Percentiles rank a stretch among this genome's conserved stretches.
phyloP scores from a whole-genome alignment of 2,329 filamentous ascomycete genomes.

The Xylaria sp. region DNA sequence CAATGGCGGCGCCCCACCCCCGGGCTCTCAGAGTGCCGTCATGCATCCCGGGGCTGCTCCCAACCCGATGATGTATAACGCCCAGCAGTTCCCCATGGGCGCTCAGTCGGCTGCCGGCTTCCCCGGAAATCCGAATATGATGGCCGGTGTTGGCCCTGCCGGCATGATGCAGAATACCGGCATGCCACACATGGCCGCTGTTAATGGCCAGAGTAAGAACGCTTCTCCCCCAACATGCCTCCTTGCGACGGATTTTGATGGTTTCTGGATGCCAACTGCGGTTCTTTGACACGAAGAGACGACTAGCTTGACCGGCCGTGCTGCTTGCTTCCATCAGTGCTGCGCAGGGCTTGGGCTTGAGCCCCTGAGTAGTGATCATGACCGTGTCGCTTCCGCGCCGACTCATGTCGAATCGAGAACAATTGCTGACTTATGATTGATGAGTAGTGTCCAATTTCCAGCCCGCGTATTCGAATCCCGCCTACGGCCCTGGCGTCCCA shows the following conservation, averaged over 20 bases:
- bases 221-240: constrained; percentile 24
- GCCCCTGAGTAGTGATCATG: constrained; percentile 5
- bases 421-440: constrained; percentile 30
- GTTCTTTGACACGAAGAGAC: constrained; percentile 12
- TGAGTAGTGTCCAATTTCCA: constrained; percentile 50
- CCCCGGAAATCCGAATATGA: constrained; percentile 50
- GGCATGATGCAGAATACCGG: constrained; percentile 60
- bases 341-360: not conserved
- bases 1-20: constrained; percentile 42
- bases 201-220: constrained; percentile 56
- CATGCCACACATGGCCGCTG: constrained; percentile 52
- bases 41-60: constrained; percentile 40
- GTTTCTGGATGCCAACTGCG: constrained; percentile 13
- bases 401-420: constrained; percentile 11
- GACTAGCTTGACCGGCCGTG: constrained; percentile 1
- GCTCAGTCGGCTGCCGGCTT: constrained; percentile 42
- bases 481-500: constrained; percentile 51
- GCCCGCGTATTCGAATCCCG: constrained; percentile 51
- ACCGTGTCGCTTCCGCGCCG: constrained; percentile 10
- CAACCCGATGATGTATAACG: constrained; percentile 52
- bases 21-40: constrained; percentile 40
- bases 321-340: constrained; percentile 13
- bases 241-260: constrained; percentile 16
- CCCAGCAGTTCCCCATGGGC: constrained; percentile 53
- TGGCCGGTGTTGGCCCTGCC: constrained; percentile 46